These are phyloP conservation scores for Dryadomyces sulphureus DNA, from an alignment of 2,329 filamentous ascomycete genomes.

Conservation along the genomic window DNA sequence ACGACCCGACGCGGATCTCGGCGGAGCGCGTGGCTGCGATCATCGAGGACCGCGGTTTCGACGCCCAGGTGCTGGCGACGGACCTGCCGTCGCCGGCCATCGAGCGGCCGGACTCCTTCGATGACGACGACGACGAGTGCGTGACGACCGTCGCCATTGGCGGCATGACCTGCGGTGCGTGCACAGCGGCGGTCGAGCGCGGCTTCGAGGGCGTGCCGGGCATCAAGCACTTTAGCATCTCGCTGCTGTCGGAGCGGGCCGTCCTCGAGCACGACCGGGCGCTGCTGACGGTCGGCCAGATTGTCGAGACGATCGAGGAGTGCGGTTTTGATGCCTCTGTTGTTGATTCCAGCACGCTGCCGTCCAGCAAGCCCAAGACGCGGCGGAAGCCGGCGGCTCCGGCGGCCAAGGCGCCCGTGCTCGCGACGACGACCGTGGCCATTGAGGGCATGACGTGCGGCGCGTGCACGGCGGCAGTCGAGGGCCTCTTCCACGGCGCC, in stretches of 20 bases:
- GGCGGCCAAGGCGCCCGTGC: slow-evolving; percentile 21
- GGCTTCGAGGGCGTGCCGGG: slow-evolving; percentile 64
- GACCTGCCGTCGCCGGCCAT: slow-evolving; percentile 48
- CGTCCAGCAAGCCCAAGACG: slow-evolving; percentile 17
- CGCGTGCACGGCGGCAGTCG: slow-evolving; percentile 84
- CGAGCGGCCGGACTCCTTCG: slow-evolving; percentile 21
- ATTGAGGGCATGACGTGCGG: slow-evolving; percentile 98
- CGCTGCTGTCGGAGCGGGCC: slow-evolving; percentile 70
- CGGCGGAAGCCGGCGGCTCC: slow-evolving; percentile 31
- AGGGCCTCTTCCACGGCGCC: slow-evolving; percentile 62
- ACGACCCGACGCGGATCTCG: slow-evolving; percentile 61
- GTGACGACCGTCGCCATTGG: slow-evolving; percentile 65
- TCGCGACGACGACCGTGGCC: slow-evolving; percentile 66
- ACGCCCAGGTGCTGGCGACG: slow-evolving; percentile 74
- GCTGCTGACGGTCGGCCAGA: slow-evolving; percentile 34
- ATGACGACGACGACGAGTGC: slow-evolving; percentile 30
- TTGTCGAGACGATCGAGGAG: slow-evolving; percentile 48
- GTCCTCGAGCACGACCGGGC: slow-evolving; percentile 64
- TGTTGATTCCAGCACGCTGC: slow-evolving; percentile 47
- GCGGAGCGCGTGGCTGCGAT: slow-evolving; percentile 67
- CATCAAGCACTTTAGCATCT: slow-evolving; percentile 65
- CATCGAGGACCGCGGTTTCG: slow-evolving; percentile 86
- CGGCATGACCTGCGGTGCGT: slow-evolving; percentile 86
- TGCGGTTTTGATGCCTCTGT: slow-evolving; percentile 71
- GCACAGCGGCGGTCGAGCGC: slow-evolving; percentile 71